A percentile compares a stretch with the other conserved stretches of the same genome.
These are phyloP conservation scores for Herpotrichia juniperi DNA, from an alignment of 2,329 filamentous ascomycete genomes.

Conservation along the genomic window DNA sequence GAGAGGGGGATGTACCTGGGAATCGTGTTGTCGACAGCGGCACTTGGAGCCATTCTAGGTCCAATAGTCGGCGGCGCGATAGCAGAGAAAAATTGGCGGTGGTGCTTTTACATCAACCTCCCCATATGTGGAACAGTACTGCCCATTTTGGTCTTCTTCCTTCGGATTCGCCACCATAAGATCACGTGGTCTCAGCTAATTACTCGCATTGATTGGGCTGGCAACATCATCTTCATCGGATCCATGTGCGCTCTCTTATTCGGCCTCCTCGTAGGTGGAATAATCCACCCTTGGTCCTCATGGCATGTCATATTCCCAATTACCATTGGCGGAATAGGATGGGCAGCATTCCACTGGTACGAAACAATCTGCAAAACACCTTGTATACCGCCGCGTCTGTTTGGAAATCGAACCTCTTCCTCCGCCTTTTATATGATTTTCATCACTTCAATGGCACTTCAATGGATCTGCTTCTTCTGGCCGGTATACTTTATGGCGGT, in stretches of 20 bases:
- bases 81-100: slow-evolving; percentile 46
- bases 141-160: slow-evolving; percentile 8
- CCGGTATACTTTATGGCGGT: slow-evolving; percentile 38
- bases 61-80: slow-evolving; percentile 22
- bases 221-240: slow-evolving; percentile 49
- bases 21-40: slow-evolving; percentile 13
- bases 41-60: slow-evolving; percentile 20
- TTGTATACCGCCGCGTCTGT: slow-evolving; percentile 47
- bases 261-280: slow-evolving; percentile 50
- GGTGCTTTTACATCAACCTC: slow-evolving; percentile 47
- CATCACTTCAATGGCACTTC: slow-evolving; percentile 43
- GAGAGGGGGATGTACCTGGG: slow-evolving; percentile 48
- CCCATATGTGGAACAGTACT: slow-evolving; percentile 23
- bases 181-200: background rate
- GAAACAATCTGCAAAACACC: slow-evolving; percentile 28
- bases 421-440: slow-evolving; percentile 45
- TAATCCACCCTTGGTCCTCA: slow-evolving; percentile 48
- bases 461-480: slow-evolving; percentile 49
- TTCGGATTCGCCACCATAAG: slow-evolving; percentile 44
- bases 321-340: slow-evolving; percentile 48
- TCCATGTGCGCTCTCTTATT: slow-evolving; percentile 45
- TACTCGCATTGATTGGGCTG: slow-evolving; percentile 45
- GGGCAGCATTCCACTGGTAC: slow-evolving; percentile 43
- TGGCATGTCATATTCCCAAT: slow-evolving; percentile 49
- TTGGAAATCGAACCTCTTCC: slow-evolving; percentile 46